A percentile compares a stretch with the other conserved stretches of the same genome.
Conservation (phyloP, 768 basidiomycete genomes). For the Roridomyces roridus region DNA sequence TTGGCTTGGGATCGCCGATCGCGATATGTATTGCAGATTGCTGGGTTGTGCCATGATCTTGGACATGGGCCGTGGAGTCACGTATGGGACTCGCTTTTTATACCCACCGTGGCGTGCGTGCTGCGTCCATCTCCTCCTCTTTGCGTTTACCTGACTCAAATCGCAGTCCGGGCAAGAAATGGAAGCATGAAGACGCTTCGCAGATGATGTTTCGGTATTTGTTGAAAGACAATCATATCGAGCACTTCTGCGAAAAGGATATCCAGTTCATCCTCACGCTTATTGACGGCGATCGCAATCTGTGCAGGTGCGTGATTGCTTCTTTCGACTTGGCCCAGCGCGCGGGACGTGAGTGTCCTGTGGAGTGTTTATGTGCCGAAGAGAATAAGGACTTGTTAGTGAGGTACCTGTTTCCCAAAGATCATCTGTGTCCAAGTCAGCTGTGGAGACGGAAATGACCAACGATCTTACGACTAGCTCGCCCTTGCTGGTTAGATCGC, state of each 20-base stretch:
- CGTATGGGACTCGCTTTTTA: conserved; percentile 80
- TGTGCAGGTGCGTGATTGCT: no score
- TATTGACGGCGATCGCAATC: conserved; percentile 69
- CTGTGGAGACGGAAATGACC: background rate
- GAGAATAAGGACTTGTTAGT: background rate
- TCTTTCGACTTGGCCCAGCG: no score
- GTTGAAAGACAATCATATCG: conserved; percentile 59
- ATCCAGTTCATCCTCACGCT: conserved; percentile 75
- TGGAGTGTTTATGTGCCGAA: background rate
- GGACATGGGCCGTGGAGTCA: conserved; percentile 90
- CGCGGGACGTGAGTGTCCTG: conserved; percentile 95
- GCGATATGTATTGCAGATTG: conserved; percentile 81
- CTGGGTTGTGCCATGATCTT: conserved; percentile 84
- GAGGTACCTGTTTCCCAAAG: conserved; percentile 86
- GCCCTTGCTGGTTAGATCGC: conserved; percentile 79
- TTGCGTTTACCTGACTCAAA: background rate
- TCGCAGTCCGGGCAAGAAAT: conserved; percentile 52
- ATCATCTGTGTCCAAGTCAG: conserved; percentile 77
- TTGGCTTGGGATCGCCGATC: conserved; percentile 66
- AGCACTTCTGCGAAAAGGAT: conserved; percentile 51
- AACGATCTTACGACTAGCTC: conserved; percentile 74
- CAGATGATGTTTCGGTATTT: conserved; percentile 84
- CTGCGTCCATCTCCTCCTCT: no score
- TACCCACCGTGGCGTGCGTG: conserved; percentile 68
- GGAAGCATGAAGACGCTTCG: conserved; percentile 82